Percentiles rank a stretch among this genome's conserved stretches.
These are phyloP conservation scores for Nicotiana paniculata DNA, from an alignment of 257 asterid species.

Conservation along the genomic window DNA sequence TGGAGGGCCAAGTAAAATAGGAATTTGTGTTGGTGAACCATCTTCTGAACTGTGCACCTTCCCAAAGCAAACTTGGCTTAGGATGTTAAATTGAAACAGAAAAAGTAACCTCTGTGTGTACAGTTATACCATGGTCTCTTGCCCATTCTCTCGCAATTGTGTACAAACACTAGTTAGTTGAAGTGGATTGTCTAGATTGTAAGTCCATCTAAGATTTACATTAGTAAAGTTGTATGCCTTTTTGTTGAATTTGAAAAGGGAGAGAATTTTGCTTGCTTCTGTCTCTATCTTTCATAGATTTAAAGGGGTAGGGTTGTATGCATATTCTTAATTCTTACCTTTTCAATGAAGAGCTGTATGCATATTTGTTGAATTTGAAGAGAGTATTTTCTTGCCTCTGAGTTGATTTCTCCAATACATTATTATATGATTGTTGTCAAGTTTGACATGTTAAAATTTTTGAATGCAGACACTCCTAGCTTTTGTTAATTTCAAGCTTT, in stretches of 20 bases:
- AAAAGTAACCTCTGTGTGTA: not conserved
- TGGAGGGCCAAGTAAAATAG: not conserved
- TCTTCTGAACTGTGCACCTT: not conserved
- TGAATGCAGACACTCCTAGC: conserved; percentile 77
- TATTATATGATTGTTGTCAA: not conserved
- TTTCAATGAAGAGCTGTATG: not conserved
- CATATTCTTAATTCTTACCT: not conserved
- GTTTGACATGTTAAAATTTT: conserved; percentile 4
- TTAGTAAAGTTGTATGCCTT: not conserved
- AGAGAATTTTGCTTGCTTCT: not conserved
- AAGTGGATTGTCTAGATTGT: not conserved
- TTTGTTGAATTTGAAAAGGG: not conserved
- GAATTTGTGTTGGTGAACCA: not conserved
- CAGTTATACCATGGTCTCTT: not conserved
- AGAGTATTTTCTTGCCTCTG: not conserved
- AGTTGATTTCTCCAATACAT: conserved; percentile 4
- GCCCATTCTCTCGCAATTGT: not conserved
- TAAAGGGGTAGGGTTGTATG: not conserved
- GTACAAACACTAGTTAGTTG: not conserved
- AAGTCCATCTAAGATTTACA: not conserved
- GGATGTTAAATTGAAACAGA: not conserved
- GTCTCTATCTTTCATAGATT: not conserved
- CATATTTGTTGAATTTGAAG: not conserved
- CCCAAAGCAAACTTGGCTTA: not conserved
- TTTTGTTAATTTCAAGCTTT: conserved; percentile 65